Percentiles rank a stretch among this genome's conserved stretches.
These are phyloP conservation scores for Moesziomyces aphidis DNA, from an alignment of 1,284 basidiomycete species.

Conservation along the genomic window DNA sequence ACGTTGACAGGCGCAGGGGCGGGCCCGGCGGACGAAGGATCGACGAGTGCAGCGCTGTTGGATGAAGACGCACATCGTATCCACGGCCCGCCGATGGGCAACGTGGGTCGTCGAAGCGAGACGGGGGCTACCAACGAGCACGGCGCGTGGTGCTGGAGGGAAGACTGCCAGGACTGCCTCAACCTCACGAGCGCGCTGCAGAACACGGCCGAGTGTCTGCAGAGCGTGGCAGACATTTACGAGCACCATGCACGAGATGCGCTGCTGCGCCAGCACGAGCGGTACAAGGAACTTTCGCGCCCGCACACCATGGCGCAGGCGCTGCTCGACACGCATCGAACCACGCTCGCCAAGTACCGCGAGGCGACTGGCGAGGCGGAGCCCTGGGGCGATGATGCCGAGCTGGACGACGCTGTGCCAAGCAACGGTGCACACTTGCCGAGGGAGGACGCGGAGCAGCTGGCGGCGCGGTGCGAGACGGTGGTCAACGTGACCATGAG, in stretches of 20 bases:
- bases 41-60: constrained; percentile 71
- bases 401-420: not conserved
- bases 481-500: constrained; percentile 87
- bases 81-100: constrained; percentile 59
- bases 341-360: constrained; percentile 69
- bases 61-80: constrained; percentile 75
- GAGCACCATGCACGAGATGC: constrained; percentile 80
- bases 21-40: constrained; percentile 15
- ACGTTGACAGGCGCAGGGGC: constrained; percentile 52
- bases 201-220: constrained; percentile 79
- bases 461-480: constrained; percentile 82
- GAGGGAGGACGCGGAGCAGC: constrained; percentile 67
- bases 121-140: constrained; percentile 74
- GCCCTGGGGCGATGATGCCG: constrained; percentile 9
- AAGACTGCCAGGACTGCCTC: constrained; percentile 80
- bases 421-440: not conserved
- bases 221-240: constrained; percentile 79
- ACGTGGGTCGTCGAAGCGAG: constrained; percentile 72
- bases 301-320: constrained; percentile 79
- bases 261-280: constrained; percentile 79
- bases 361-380: constrained; percentile 66
- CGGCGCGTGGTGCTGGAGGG: constrained; percentile 87
- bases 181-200: constrained; percentile 82
- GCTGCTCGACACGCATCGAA: constrained; percentile 75
- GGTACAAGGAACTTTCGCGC: constrained; percentile 79